These are phyloP conservation scores for Colletotrichum tropicicola DNA, from an alignment of 2,329 filamentous ascomycete species.

Conservation along the genomic window DNA sequence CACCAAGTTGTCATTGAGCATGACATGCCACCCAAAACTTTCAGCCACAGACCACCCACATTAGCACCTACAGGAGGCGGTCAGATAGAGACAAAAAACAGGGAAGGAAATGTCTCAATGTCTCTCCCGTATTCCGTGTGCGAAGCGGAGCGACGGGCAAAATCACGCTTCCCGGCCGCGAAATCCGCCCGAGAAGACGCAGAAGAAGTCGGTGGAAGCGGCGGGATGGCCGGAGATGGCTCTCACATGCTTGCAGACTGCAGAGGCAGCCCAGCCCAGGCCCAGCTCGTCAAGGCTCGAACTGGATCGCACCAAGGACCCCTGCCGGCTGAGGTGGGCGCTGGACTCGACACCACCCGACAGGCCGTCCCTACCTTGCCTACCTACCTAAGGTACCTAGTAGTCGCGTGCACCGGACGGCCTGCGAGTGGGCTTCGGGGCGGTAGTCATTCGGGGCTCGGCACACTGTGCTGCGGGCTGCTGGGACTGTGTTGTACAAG, in stretches of 20 bases:
- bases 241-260: conserved; percentile 28
- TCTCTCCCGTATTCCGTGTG: background rate
- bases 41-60: conserved; percentile 19
- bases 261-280: conserved; percentile 7
- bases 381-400: too few relatives aligned
- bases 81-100: background rate
- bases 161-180: background rate
- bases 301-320: conserved; percentile 8
- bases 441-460: conserved; percentile 9
- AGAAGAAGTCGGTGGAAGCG: conserved; percentile 26
- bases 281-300: background rate
- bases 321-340: conserved; percentile 4
- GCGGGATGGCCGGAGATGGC: conserved; percentile 29
- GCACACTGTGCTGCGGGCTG: conserved; percentile 14
- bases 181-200: conserved; percentile 16
- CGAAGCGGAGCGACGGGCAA: background rate
- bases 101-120: background rate
- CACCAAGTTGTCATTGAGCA: conserved; percentile 9
- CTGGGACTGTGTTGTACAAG: background rate
- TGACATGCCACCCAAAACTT: conserved; percentile 20
- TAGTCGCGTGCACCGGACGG: conserved; percentile 23
- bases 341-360: conserved; percentile 16
- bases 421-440: background rate
- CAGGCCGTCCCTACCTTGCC: conserved; percentile 3
- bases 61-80: conserved; percentile 10